Conservation (phyloP, 2,329 filamentous ascomycete species). For the Plenodomus lindquistii region DNA sequence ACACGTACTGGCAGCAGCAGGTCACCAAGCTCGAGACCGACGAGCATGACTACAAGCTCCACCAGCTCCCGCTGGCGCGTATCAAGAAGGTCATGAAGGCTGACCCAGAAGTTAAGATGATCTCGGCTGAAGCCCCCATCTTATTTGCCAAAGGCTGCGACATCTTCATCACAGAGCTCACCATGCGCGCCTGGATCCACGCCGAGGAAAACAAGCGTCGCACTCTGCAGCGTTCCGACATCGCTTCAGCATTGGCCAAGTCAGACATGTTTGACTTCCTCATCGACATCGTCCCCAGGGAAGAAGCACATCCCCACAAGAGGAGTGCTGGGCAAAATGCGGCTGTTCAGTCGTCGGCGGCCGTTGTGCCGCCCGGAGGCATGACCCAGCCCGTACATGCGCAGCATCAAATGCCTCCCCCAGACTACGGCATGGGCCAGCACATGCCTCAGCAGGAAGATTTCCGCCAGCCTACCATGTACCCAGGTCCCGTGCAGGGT, state of each 20-base stretch:
- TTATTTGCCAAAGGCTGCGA: conserved; percentile 98
- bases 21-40: conserved; percentile 95
- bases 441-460: conserved; percentile 66
- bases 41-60: conserved; percentile 97
- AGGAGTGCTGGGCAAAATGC: conserved; percentile 52
- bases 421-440: conserved; percentile 60
- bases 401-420: conserved; percentile 58
- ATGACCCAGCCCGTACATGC: conserved; percentile 49
- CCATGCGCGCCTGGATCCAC: conserved; percentile 99
- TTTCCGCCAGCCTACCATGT: conserved; percentile 82
- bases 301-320: conserved; percentile 88
- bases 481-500: conserved; percentile 75
- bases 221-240: conserved; percentile 93
- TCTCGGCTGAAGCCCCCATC: conserved; percentile 96
- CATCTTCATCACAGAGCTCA: conserved; percentile 98
- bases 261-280: conserved; percentile 99
- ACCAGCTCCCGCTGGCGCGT: conserved; percentile 92
- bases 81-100: conserved; percentile 99
- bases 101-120: conserved; percentile 99
- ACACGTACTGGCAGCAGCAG: conserved; percentile 98
- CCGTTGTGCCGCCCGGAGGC: conserved; percentile 36
- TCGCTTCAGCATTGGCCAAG: conserved; percentile 92
- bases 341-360: conserved; percentile 48
- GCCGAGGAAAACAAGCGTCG: conserved; percentile 98
- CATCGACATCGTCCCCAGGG: conserved; percentile 96